Evolutionary conservation across 306 rosid species (phyloP), one percentile per base, ranked within the genome.

Genomic region (Cucumis melo): DNA sequence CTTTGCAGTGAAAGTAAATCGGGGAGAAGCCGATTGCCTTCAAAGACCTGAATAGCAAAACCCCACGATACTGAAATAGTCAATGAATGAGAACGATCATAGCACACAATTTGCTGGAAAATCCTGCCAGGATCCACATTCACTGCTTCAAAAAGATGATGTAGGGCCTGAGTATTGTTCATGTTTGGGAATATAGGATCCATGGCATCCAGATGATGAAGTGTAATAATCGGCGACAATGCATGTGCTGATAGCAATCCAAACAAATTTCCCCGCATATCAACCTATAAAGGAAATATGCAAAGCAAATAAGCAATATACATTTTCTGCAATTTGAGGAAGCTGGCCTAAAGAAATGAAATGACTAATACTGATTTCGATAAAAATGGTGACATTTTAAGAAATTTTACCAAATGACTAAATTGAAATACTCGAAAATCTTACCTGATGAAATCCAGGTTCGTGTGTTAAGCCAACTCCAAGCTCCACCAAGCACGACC

Each of bases 401-500:
- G 9, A 66, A 66, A 39, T 39, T 19, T 38, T 51, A 65, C 17
- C 8, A n/a, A n/a, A 68, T 23, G 10, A 70, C 13, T 23, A 21
- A 53, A 54, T 24, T 21, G 12, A 5, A 46, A 23, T 11, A 27
- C 58, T 67, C 0, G 23, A 50, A 67, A 57, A 10, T 42, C 3
- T 70, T 74, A 92, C 97, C 99, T 94, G 99, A 88, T 94, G 99
- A 82, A 94, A 94, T 12, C 99, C 99, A 74, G 96, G 92, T 80
- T 94, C 97, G 60, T 84, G 96, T 13, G 97, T 92, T 46, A 94
- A 82, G 5, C 76, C 87, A 19, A 94, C 85, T 44, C 99, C 99
- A 16, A 94, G 97, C 81, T 94, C 97, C 54, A 91, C 92, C 55
- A 92, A 78, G 56, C 99, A 94, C 23, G 97, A 82, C 84, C 79